These are phyloP conservation scores for Chlorella variabilis DNA, from an alignment of 163 green algal genomes.

Conservation along the genomic window DNA sequence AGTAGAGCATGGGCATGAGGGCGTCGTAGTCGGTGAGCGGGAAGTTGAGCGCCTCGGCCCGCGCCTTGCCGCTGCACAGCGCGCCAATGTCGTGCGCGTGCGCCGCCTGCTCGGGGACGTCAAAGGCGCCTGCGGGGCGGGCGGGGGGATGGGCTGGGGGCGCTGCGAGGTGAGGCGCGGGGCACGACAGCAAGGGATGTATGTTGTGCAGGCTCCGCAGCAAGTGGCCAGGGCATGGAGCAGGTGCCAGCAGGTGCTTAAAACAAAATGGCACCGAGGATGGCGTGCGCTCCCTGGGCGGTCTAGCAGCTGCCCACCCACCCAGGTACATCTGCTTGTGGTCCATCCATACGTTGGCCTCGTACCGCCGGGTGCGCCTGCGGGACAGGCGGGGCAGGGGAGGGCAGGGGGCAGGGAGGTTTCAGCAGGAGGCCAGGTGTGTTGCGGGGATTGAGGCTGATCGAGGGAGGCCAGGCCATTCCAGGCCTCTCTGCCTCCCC, in stretches of 20 bases:
- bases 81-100: constrained; percentile 37
- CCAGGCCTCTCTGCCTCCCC: too few relatives aligned
- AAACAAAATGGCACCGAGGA: too few relatives aligned
- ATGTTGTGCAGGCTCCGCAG: background rate
- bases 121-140: constrained; percentile 11
- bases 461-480: too few relatives aligned
- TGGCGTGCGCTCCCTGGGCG: too few relatives aligned
- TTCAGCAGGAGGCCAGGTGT: too few relatives aligned
- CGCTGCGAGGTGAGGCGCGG: background rate
- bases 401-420: background rate
- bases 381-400: background rate
- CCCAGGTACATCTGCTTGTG: constrained; percentile 43
- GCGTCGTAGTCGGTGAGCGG: constrained; percentile 20
- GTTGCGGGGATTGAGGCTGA: too few relatives aligned
- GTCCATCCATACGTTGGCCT: constrained; percentile 44
- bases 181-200: background rate
- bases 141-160: background rate
- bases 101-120: constrained; percentile 26
- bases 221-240: too few relatives aligned
- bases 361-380: constrained; percentile 28
- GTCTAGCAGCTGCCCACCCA: background rate
- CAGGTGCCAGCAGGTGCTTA: too few relatives aligned
- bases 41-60: constrained; percentile 28
- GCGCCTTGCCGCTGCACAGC: constrained; percentile 37
- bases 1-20: constrained; percentile 23